These are phyloP conservation scores for Papiliotrema laurentii DNA, from an alignment of 1,284 basidiomycete species.

Conservation along the genomic window DNA sequence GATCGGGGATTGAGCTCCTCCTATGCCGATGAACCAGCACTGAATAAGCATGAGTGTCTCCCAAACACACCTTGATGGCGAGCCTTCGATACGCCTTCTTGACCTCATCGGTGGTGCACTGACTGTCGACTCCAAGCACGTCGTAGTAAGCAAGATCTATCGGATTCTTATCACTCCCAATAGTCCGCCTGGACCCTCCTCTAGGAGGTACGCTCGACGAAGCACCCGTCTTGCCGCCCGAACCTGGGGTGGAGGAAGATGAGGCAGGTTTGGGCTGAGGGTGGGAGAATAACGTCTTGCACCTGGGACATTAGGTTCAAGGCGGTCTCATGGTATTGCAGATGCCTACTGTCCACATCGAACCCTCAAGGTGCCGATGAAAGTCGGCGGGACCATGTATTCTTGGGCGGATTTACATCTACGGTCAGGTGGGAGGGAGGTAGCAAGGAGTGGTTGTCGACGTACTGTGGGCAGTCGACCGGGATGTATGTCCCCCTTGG, in stretches of 20 bases:
- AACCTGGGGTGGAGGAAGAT: not conserved
- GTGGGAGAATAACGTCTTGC: constrained; percentile 32
- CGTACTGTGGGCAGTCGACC: constrained; percentile 44
- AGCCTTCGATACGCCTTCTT: constrained; percentile 94
- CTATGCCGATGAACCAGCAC: not conserved
- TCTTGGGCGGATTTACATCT: constrained; percentile 63
- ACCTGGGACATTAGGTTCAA: constrained; percentile 21
- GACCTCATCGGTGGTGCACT: constrained; percentile 53
- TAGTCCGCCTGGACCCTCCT: constrained; percentile 65
- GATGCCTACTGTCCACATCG: constrained; percentile 61
- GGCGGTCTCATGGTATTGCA: constrained; percentile 52
- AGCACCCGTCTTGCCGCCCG: no score
- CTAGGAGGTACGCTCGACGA: no score
- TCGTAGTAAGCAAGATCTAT: constrained; percentile 85
- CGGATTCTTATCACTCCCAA: constrained; percentile 78
- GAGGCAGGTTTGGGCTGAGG: constrained; percentile 35
- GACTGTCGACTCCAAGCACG: constrained; percentile 37
- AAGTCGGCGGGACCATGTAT: constrained; percentile 65
- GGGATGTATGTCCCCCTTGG: constrained; percentile 41
- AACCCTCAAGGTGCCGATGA: constrained; percentile 62
- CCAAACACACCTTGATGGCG: constrained; percentile 77
- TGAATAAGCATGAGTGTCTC: not conserved
- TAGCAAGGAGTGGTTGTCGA: not conserved
- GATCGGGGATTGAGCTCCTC: not conserved
- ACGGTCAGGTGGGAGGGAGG: not conserved